A percentile compares a stretch with the other conserved stretches of the same genome.
These are phyloP conservation scores for Ophiostoma himal-ulmi DNA, from an alignment of 2,329 filamentous ascomycete species.

Conservation along the genomic window DNA sequence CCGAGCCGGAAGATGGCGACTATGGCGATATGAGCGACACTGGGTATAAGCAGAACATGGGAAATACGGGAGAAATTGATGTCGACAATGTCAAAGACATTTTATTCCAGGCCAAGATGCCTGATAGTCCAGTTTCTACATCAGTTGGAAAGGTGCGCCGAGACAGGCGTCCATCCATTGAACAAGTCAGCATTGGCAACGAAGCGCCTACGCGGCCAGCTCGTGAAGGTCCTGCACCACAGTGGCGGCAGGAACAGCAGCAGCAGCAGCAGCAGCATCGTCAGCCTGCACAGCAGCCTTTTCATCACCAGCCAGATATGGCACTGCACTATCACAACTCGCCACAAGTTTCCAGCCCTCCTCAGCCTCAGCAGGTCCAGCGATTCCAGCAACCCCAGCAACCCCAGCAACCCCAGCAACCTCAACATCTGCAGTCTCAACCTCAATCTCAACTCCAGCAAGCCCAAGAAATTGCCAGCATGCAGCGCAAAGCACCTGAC, in stretches of 20 bases:
- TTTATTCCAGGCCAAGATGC: background rate
- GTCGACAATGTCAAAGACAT: slow-evolving; percentile 41
- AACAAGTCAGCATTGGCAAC: slow-evolving; percentile 8
- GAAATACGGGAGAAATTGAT: slow-evolving; percentile 27
- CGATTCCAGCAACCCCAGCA: background rate
- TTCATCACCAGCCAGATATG: background rate
- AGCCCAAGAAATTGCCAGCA: background rate
- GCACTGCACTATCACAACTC: background rate
- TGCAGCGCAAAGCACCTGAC: background rate
- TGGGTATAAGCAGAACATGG: too few species aligned
- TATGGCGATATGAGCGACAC: background rate
- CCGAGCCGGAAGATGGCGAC: slow-evolving; percentile 43
- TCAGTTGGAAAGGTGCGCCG: background rate
- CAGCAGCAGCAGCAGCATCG: slow-evolving; percentile 10
- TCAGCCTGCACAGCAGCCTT: background rate
- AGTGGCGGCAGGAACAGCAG: slow-evolving; percentile 1
- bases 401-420: background rate
- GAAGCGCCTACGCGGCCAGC: background rate
- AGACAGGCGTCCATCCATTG: slow-evolving; percentile 13
- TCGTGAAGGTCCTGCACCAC: background rate
- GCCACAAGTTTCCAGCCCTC: background rate
- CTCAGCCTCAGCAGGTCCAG: background rate
- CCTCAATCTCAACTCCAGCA: background rate
- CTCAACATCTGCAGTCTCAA: too few species aligned
- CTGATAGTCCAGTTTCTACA: background rate